Evolutionary conservation across 208 protist species (phyloP).

Genomic region (Phytomonas sp.): DNA sequence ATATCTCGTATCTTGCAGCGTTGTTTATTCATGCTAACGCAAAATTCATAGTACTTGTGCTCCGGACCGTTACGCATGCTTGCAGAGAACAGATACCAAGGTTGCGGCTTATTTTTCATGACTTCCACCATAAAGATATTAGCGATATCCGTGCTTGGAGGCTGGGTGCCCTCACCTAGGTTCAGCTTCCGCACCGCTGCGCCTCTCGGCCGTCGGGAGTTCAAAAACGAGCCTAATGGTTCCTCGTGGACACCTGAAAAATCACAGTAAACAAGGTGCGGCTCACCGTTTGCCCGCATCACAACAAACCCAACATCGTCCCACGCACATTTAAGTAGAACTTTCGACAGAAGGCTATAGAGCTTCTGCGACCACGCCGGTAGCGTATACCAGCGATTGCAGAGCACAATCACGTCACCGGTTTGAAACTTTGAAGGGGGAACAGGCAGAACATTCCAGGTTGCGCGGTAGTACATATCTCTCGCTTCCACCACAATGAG

Average conservation of each 20-base stretch:
- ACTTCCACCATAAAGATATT: constrained; percentile 49
- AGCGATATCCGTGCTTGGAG: constrained; percentile 28
- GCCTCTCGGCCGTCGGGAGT: constrained; percentile 48
- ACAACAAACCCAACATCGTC: constrained; percentile 79
- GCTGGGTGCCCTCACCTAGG: constrained; percentile 20
- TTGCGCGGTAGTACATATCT: constrained; percentile 81
- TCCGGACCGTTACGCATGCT: constrained; percentile 54
- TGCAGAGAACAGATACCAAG: constrained; percentile 83
- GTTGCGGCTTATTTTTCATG: constrained; percentile 36
- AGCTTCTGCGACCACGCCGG: constrained; percentile 60
- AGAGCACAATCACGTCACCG: constrained; percentile 76
- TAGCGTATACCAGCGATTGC: constrained; percentile 87
- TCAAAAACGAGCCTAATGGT: constrained; percentile 54
- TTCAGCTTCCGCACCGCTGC: constrained; percentile 54
- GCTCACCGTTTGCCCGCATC: constrained; percentile 8
- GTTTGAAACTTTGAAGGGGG: constrained; percentile 39
- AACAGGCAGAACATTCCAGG: constrained; percentile 52
- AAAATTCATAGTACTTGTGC: constrained; percentile 73
- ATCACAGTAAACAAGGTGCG: constrained; percentile 60
- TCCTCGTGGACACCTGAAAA: constrained; percentile 50
- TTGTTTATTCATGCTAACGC: constrained; percentile 59
- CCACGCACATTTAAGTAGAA: constrained; percentile 77
- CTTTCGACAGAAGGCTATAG: constrained; percentile 76
- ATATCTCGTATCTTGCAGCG: constrained; percentile 52
- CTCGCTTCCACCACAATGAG: constrained; percentile 68